A percentile compares a stretch with the other conserved stretches of the same genome.
phyloP scores from a whole-genome alignment of 208 protist species.

The Herpetomonas tarakana region DNA sequence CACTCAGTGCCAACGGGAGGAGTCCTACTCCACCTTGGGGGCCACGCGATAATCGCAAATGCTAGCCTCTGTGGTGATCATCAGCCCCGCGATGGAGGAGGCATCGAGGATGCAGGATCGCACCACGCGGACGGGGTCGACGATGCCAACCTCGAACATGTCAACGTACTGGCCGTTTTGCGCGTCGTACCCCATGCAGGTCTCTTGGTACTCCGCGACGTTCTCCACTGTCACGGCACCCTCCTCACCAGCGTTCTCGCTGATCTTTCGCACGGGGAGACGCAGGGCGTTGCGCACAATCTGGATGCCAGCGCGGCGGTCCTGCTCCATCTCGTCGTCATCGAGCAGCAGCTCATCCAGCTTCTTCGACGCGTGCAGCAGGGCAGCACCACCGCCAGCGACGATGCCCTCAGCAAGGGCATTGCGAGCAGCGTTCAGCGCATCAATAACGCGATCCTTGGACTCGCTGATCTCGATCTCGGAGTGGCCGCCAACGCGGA shows the following conservation, averaged over 20 bases:
- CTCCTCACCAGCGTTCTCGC: slow-evolving; percentile 98
- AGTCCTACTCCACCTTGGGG: not conserved
- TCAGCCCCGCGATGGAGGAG: slow-evolving; percentile 96
- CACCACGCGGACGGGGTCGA: slow-evolving; percentile 99
- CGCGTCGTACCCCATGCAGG: slow-evolving; percentile 95
- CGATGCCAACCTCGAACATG: slow-evolving; percentile 98
- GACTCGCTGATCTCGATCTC: slow-evolving; percentile 99
- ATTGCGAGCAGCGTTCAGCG: slow-evolving; percentile 98
- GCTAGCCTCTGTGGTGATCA: slow-evolving; percentile 99
- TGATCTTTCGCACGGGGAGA: slow-evolving; percentile 94
- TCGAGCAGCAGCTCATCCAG: slow-evolving; percentile 91
- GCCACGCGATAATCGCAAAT: slow-evolving; percentile 89
- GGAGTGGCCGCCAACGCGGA: slow-evolving; percentile 97
- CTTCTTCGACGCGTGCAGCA: slow-evolving; percentile 94
- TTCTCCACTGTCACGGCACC: slow-evolving; percentile 98
- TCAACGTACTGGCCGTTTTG: slow-evolving; percentile 95
- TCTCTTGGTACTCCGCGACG: slow-evolving; percentile 90
- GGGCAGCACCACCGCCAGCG: slow-evolving; percentile 96
- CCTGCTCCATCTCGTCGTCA: slow-evolving; percentile 81
- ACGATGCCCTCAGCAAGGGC: slow-evolving; percentile 99
- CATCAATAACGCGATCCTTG: slow-evolving; percentile 99
- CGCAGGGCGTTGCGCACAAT: slow-evolving; percentile 87
- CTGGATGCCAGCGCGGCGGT: slow-evolving; percentile 76
- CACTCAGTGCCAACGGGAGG: too few species aligned
- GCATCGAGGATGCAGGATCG: slow-evolving; percentile 97